Conservation (phyloP, 2,329 filamentous ascomycete species). For the Xylaria arbuscula region DNA sequence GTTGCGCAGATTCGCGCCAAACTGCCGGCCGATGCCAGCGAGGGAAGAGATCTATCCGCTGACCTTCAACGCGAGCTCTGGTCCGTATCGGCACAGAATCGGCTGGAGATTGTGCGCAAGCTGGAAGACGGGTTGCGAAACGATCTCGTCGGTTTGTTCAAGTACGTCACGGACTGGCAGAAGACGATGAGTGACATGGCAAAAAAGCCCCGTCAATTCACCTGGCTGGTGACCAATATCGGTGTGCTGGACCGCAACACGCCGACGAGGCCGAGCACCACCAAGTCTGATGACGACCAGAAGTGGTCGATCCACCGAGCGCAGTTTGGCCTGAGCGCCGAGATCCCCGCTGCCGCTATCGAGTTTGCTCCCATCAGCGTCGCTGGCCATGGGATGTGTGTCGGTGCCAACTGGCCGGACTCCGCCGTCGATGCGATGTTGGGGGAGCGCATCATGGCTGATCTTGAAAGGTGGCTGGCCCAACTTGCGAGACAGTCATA, state of each 20-base stretch:
- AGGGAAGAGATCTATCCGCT: slow-evolving; percentile 20
- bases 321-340: slow-evolving; percentile 40
- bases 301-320: slow-evolving; percentile 39
- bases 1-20: slow-evolving; percentile 36
- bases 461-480: slow-evolving; percentile 42
- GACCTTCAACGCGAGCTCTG: slow-evolving; percentile 35
- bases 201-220: slow-evolving; percentile 47
- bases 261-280: neutral
- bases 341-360: slow-evolving; percentile 37
- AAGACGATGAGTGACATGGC: slow-evolving; percentile 45
- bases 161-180: slow-evolving; percentile 52
- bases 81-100: slow-evolving; percentile 42
- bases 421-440: slow-evolving; percentile 37
- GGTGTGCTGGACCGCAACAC: slow-evolving; percentile 48
- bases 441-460: slow-evolving; percentile 39
- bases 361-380: slow-evolving; percentile 36
- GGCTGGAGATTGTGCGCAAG: slow-evolving; percentile 48
- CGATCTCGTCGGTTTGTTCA: slow-evolving; percentile 50
- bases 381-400: slow-evolving; percentile 35
- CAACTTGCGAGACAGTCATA: slow-evolving; percentile 11
- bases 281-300: slow-evolving; percentile 8
- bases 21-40: slow-evolving; percentile 2
- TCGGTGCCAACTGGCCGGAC: slow-evolving; percentile 40
- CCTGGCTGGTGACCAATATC: slow-evolving; percentile 53
- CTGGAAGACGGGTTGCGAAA: slow-evolving; percentile 47